Base-by-base conservation (phyloP, 1,284 basidiomycete genomes). In the Cutaneotrichosporon sp. region DNA sequence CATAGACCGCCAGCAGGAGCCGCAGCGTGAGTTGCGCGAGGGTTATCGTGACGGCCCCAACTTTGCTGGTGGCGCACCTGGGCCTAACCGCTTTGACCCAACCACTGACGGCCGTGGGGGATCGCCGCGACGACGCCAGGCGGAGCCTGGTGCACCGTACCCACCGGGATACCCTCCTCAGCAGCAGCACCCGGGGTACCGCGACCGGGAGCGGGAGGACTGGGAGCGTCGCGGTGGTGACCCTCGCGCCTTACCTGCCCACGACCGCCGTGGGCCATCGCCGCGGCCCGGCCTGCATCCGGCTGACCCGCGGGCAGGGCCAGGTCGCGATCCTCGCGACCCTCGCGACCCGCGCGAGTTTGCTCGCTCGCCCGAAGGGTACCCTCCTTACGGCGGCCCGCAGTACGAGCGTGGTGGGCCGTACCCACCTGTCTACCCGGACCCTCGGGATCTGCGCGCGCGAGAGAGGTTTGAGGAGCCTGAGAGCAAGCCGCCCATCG, bases 1-100 rank as follows among this genome's bases (percentile, higher is more conserved):
- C 18, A 85, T 90, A 6, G 90, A 92, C 63, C 84, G 87, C 50
- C 26, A 10, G n/a, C 84, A 84, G 13, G 64, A 65, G 56, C 65
- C 50, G 8, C 50, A 63, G 2, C 62, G 65, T 30, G 66, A 68
- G 50, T 46, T 65, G 40, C 67, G 62, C n/a, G 67, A 69, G 47
- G n/a, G 53, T 42, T 68, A 60, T 56, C 69, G 60, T 36, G 67
- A 65, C 38, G 66, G 65, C n/a, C 66, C 64, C n/a, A 42, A 16
- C 40, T 60, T 61, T 16, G 49, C 60, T 14, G 59, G 60, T 34
- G 26, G 61, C 50, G 65, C 65, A 4, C 34, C 42, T 34, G 55
- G 51, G 0, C 58, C 56, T 2, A 63, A 52, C 11, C 62, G 74
- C n/a, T 74, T 70, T 51, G 74, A 76, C 58, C 71, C 72, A 7